Evolutionary conservation across 2,329 filamentous ascomycete genomes (phyloP).

Genomic region (Fusarium drepaniforme): DNA sequence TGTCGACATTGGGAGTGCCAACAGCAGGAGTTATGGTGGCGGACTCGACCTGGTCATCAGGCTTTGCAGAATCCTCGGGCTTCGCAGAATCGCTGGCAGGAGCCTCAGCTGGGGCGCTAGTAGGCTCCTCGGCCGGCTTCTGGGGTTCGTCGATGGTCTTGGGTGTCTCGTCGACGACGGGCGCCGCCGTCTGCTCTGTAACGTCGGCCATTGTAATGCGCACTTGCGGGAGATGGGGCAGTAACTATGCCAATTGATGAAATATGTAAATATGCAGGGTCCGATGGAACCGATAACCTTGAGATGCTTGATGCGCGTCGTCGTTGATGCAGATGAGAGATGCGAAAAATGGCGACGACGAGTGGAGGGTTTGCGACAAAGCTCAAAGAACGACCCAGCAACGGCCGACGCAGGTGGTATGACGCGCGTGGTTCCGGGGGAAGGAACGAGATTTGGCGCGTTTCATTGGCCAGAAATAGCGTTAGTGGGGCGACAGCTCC

Average conservation of each 20-base stretch:
- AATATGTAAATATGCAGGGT: background rate
- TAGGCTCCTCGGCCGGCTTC: constrained; percentile 2
- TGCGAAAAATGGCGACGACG: constrained; percentile 14
- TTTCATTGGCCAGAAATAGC: constrained; percentile 28
- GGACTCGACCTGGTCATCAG: constrained; percentile 33
- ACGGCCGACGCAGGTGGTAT: constrained; percentile 27
- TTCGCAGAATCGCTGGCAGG: constrained; percentile 24
- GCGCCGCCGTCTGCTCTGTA: constrained; percentile 43
- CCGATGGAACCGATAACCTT: background rate
- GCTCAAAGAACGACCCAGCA: constrained; percentile 34
- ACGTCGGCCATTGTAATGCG: constrained; percentile 45
- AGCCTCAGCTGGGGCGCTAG: background rate
- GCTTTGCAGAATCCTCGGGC: constrained; percentile 24
- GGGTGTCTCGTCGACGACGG: constrained; percentile 34
- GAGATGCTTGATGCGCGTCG: background rate
- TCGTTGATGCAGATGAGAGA: constrained; percentile 24
- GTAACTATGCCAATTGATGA: background rate
- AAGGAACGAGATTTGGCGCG: background rate
- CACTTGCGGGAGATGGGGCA: background rate
- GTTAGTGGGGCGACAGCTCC: constrained; percentile 9
- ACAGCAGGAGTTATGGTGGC: constrained; percentile 31
- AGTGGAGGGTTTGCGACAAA: constrained; percentile 41
- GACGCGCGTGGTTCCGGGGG: constrained; percentile 34
- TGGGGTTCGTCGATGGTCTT: constrained; percentile 26
- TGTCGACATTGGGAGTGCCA: constrained; percentile 29